Base-by-base conservation (phyloP, 1,284 basidiomycete species). In the Trichosporon sp. region DNA sequence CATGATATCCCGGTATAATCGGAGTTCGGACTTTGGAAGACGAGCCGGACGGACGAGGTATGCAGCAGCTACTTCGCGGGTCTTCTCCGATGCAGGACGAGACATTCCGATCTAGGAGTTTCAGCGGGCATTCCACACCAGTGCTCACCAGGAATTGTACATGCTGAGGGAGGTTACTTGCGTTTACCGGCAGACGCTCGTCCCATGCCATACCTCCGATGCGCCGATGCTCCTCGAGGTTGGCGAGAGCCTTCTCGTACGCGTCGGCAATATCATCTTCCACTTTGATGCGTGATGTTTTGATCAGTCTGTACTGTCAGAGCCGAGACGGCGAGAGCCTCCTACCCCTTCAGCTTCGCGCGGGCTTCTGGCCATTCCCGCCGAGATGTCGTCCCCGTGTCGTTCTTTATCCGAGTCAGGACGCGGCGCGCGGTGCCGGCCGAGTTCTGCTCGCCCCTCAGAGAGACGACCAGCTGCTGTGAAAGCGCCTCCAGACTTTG, bases 1-100 rank as follows among this genome's bases (percentile, higher is more conserved):
- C 78, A 81, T 81, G 65, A 81, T 81, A 64, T 79, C 74, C 1
- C 66, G 62, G 42, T 75, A 81, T 15, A 80, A 69, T 7, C 76
- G 31, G 60, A 76, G 68, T 42, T 80, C 76, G 3, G 75, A 64
- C 75, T 12, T 74, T 68, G 12, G 73, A 70, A 32, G 66, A 29
- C 9, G n/a, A 0, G 72, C 62, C n/a, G 44, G 32, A 0, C 75
- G 75, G 18, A 66, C 64, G 2, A 80, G 70, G 60, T 76, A 78
- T 3, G 69, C 51, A 21, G 73, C 63, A 0, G 80, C 78, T 23
- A 76, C 74, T 1, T 67, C 68, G 25, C 75, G 74, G 3, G 78
- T 78, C 13, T 56, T 15, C 0, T 65, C 15, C 9, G 65, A 64
- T 3, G 78, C 76, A 6, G 65, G 72, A 7, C 66, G 38, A 2